Evolutionary conservation across 148 eudicot genomes (phyloP), one percentile per base, ranked within the genome.

Genomic region (Spergularia bocconei): DNA sequence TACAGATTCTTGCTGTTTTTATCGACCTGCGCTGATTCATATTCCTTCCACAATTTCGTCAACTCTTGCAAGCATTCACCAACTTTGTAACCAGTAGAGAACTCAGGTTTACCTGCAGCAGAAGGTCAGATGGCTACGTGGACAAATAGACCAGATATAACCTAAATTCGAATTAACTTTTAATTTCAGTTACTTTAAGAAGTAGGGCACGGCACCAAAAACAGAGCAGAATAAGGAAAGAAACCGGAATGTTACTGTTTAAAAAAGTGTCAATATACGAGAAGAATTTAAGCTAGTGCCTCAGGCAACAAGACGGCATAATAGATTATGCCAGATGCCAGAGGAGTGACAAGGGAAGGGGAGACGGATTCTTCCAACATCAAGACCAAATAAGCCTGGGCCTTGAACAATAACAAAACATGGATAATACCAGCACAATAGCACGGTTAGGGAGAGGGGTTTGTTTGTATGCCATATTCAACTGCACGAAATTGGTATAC

Each of bases 31-130:
- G 85, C 85, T 76, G 80, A 82, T 80, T 86, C 86, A 77, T 85
- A 84, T 70, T 95, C 99, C 82, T 87, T 88, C 98, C 99, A 95
- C 81, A 91, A 79, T 79, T 88, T 90, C 12, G 85, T 79, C 80
- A 95, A 76, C 75, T 89, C 99, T 86, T 89, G 91, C 97, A 92
- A 83, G 85, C 97, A 91, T 83, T 91, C 97, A 73, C 99, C 99
- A 78, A 87, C 88, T 88, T 79, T 86, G 60, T 95, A 95, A 71
- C 84, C 82, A 72, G 87, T 77, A 12, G 93, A 79, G 20, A 82
- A 84, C 77, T 90, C 96, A 79, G 88, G 78, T 80, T 88, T 91
- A 72, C 93, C 99, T 95, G 88, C 74, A 82, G 67, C 7, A 52
- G 10, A 67, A 23, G 69, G 74, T 76, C 60, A 65, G 52, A 48